Percentiles rank a stretch among this genome's conserved stretches.
Conservation (phyloP, 495 filamentous ascomycete species). For the Polyplosphaeria fusca region DNA sequence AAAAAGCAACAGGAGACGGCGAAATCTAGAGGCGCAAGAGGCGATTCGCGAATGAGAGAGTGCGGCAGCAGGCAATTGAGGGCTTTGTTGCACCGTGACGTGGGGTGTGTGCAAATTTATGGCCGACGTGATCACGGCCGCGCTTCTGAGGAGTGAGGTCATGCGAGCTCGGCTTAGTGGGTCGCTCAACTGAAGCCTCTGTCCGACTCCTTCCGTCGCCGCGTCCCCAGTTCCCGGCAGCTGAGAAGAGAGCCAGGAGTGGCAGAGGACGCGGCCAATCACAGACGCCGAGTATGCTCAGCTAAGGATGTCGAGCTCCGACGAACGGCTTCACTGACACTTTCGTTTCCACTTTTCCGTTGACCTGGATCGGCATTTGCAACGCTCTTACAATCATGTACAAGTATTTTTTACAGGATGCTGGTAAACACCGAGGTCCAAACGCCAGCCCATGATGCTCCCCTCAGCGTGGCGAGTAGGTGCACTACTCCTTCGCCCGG, state of each 20-base stretch:
- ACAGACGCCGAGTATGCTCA: background rate
- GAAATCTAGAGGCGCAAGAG: no score
- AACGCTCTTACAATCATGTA: slow-evolving; percentile 14
- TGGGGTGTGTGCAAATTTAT: slow-evolving; percentile 14
- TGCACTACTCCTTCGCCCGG: slow-evolving; percentile 17
- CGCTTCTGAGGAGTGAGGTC: slow-evolving; percentile 13
- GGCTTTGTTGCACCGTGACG: slow-evolving; percentile 17
- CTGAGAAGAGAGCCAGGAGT: no score
- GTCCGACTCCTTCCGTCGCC: slow-evolving; percentile 30
- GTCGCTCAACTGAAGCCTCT: slow-evolving; percentile 4
- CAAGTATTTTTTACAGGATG: slow-evolving; percentile 16
- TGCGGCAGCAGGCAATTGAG: slow-evolving; percentile 9
- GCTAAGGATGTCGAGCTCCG: slow-evolving; percentile 23
- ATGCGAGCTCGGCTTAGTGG: slow-evolving; percentile 26
- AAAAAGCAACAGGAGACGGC: no score
- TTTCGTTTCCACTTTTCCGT: slow-evolving; percentile 17
- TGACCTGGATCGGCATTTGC: slow-evolving; percentile 7
- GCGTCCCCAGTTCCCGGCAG: no score
- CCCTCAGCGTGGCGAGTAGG: background rate
- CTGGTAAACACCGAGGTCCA: no score
- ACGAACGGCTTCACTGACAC: slow-evolving; percentile 9
- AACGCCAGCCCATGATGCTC: no score
- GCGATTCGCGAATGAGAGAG: background rate
- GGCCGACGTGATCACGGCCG: slow-evolving; percentile 20
- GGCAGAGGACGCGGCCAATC: background rate